Conservation (phyloP, 1,139 yeast genomes). For the Taphrina betulina region DNA sequence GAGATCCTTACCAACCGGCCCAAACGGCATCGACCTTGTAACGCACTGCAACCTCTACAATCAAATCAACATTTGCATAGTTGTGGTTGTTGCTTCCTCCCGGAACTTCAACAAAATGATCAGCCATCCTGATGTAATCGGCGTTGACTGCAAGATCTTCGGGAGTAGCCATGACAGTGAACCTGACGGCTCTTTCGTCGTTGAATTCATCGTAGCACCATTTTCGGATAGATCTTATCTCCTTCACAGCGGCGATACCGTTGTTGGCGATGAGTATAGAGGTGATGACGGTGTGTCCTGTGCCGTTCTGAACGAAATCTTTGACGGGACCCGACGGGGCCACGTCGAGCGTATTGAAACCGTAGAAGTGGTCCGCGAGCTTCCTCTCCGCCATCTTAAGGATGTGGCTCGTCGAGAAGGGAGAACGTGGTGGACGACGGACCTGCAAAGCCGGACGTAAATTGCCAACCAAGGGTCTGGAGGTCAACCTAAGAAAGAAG, state of each 20-base stretch:
- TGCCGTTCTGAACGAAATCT: conserved; percentile 79
- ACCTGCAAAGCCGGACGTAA: too few relatives aligned
- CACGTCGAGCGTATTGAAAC: conserved; percentile 67
- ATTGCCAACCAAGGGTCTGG: too few relatives aligned
- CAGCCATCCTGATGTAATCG: conserved; percentile 98
- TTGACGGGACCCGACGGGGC: conserved; percentile 77
- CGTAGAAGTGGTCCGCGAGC: conserved; percentile 56
- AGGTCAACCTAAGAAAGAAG: too few relatives aligned
- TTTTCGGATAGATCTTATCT: conserved; percentile 92
- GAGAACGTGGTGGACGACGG: neutral
- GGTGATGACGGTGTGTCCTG: conserved; percentile 93
- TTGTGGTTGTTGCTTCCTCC: conserved; percentile 98
- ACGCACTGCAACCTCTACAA: conserved; percentile 96
- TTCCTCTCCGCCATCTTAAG: conserved; percentile 6
- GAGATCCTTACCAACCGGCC: conserved; percentile 68
- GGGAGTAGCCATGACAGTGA: conserved; percentile 98
- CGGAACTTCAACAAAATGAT: conserved; percentile 95
- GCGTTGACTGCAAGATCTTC: conserved; percentile 97
- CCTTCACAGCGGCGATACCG: conserved; percentile 99
- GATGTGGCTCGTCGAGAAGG: neutral
- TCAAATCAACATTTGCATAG: conserved; percentile 94
- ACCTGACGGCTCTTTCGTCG: conserved; percentile 86
- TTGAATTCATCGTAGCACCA: conserved; percentile 99
- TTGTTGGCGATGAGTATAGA: conserved; percentile 89
- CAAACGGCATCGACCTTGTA: conserved; percentile 96